Conservation (phyloP, 345 rosid genomes). For the Streptanthus diversifolius region DNA sequence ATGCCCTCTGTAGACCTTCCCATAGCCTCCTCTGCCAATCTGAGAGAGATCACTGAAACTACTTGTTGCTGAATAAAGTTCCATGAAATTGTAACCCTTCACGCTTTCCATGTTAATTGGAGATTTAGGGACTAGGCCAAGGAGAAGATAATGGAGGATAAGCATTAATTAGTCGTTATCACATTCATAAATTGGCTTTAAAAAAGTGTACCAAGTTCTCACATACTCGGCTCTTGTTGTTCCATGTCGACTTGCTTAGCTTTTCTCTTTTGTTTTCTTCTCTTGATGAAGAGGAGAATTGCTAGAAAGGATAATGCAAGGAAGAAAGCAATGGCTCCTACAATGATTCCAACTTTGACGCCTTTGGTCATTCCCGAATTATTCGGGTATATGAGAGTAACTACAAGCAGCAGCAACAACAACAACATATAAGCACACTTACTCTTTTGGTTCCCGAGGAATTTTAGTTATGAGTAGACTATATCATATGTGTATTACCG, state of each 20-base stretch:
- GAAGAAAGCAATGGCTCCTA: slow-evolving; percentile 22
- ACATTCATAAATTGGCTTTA: neutral
- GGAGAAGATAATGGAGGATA: no score
- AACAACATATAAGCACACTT: no score
- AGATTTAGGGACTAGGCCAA: slow-evolving; percentile 30
- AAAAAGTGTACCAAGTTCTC: no score
- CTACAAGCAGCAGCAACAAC: no score
- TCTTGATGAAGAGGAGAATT: slow-evolving; percentile 13
- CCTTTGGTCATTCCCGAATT: slow-evolving; percentile 34
- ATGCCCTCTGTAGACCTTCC: slow-evolving; percentile 52
- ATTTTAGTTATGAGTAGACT: no score
- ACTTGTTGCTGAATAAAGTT: slow-evolving; percentile 44
- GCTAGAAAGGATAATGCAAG: slow-evolving; percentile 16
- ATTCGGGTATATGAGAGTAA: no score
- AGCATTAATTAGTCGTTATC: no score
- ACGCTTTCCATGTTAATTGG: slow-evolving; percentile 41
- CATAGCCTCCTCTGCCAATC: slow-evolving; percentile 56
- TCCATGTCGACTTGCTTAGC: neutral
- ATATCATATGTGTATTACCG: no score
- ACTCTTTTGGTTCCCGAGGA: no score
- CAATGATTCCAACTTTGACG: slow-evolving; percentile 22
- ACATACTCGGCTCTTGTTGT: slow-evolving; percentile 26
- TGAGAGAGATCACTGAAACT: slow-evolving; percentile 32
- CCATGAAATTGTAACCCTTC: slow-evolving; percentile 40
- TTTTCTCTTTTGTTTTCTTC: no score